Evolutionary conservation across 768 basidiomycete genomes (phyloP), one percentile per base, ranked within the genome.

Genomic region (Boletus subcaerulescens): DNA sequence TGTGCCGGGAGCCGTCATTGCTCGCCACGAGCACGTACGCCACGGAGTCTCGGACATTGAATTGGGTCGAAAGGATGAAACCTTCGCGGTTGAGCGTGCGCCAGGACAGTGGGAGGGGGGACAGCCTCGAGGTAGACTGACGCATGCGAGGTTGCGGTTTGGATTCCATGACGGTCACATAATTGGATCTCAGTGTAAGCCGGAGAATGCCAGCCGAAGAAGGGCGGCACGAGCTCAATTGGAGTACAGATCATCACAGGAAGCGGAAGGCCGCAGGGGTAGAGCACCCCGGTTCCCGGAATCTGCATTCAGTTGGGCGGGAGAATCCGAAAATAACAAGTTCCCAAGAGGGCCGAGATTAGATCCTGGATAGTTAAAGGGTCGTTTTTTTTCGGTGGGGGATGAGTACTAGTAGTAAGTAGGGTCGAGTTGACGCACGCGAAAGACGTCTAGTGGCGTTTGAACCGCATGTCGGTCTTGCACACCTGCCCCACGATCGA

Each of bases 11-110:
- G 15, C 40, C 43, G 43, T 49, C 50, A 52, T 47, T 41, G 52
- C 49, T 26, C 50, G 29, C 35, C 50, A 47, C 12, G 44, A 40
- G 38, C 22, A 33, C 20, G 29, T 26, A 40, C 24, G 66, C 56
- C 66, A 68, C 67, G 67, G 65, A 65, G 67, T 60, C 63, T 62
- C 67, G 67, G 65, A 67, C 65, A 66, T 68, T 68, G 67, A 68
- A 64, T 50, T 41, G 35, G 42, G n/a, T 50, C n/a, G 36, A 42
- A 10, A 13, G 4, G 4, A 50, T 42, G 59, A 57, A 68, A 68
- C 65, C 65, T 68, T 68, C 67, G 67, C 68, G 67, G 67, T 57
- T 56, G 45, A 8, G 55, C n/a, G 15, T 18, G 26, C 26, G 43
- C 38, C 22, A 13, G 36, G 39, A 18, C 1, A 24, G 13, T 32